Base-by-base conservation (phyloP, 805 yeast species). In the Maudiozyma saulgeensis region DNA sequence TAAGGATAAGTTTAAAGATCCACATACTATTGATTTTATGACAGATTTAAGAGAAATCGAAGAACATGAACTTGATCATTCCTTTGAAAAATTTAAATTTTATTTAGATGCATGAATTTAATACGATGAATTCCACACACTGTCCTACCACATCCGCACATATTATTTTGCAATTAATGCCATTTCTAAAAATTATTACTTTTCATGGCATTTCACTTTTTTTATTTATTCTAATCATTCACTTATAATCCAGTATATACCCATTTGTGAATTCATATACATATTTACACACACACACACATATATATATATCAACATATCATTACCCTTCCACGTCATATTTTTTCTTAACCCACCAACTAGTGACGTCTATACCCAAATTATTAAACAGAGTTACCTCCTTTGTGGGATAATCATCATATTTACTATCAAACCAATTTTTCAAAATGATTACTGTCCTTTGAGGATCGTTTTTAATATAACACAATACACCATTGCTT, bases 11-110 rank as follows among this genome's bases (percentile, higher is more conserved):
- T 68, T 74, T 62, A 69, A 68, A 49, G 61, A 68, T 4, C 73
- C 78, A 5, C 56, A 58, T 39, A 78, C 77, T 5, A 78, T 78
- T 4, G 87, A 82, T 61, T 65, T 82, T 39, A 58, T 68, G 13
- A 67, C 76, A 3, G 86, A 82, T 1, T 62, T 79, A 45, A 71
- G 67, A 26, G 86, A 80, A 56, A 73, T 82, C 41, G 83, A 80
- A 55, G 77, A 72, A 21, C 84, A 82, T 60, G 85, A 82, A 56
- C 46, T 60, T 18, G 51, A 56, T 13, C 43, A 51, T 25, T 52
- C 53, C 5, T 63, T 56, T 44, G 60, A 57, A 1, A 58, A 56
- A 35, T 62, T 52, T 40, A 51, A 46, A 35, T 52, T 50, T 41
- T 61, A 45, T 42, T 52, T 49, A 31, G 44, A 43, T 31, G 34